Percentiles rank a stretch among this genome's conserved stretches.
Evolutionary conservation across 2,329 filamentous ascomycete species (phyloP).

Genomic region (Fusarium liriodendri): DNA sequence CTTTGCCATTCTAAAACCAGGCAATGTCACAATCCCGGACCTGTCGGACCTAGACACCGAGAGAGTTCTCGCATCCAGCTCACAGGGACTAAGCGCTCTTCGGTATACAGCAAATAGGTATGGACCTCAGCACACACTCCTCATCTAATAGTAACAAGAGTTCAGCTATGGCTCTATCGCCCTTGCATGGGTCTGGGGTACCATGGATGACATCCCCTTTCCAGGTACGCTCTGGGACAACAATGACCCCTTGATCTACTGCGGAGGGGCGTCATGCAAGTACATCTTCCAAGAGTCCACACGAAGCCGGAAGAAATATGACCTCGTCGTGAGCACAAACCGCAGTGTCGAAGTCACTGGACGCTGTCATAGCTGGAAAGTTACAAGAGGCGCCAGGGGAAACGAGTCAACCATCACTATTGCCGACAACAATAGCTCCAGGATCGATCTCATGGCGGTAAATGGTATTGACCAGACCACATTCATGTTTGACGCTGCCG

Average conservation of each 20-base stretch:
- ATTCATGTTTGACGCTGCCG: slow-evolving; percentile 34
- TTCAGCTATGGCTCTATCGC: slow-evolving; percentile 54
- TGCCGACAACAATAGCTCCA: background rate
- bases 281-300: slow-evolving; percentile 53
- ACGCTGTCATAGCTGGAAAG: slow-evolving; percentile 33
- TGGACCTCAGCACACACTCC: background rate
- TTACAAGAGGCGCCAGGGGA: slow-evolving; percentile 30
- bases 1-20: slow-evolving; percentile 46
- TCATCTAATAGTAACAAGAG: background rate
- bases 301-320: slow-evolving; percentile 9
- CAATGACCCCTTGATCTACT: slow-evolving; percentile 48
- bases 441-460: slow-evolving; percentile 22
- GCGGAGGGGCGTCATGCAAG: slow-evolving; percentile 43
- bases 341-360: slow-evolving; percentile 23
- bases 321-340: slow-evolving; percentile 30
- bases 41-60: slow-evolving; percentile 50
- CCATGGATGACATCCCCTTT: slow-evolving; percentile 36
- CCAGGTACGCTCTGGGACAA: slow-evolving; percentile 47
- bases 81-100: slow-evolving; percentile 46
- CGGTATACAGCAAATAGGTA: slow-evolving; percentile 57
- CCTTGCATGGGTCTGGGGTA: slow-evolving; percentile 43
- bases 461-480: slow-evolving; percentile 32
- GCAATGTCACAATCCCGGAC: slow-evolving; percentile 51
- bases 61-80: slow-evolving; percentile 41
- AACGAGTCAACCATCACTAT: slow-evolving; percentile 28